Evolutionary conservation across 2,329 filamentous ascomycete genomes (phyloP).

Genomic region (Setomelanomma holmii): DNA sequence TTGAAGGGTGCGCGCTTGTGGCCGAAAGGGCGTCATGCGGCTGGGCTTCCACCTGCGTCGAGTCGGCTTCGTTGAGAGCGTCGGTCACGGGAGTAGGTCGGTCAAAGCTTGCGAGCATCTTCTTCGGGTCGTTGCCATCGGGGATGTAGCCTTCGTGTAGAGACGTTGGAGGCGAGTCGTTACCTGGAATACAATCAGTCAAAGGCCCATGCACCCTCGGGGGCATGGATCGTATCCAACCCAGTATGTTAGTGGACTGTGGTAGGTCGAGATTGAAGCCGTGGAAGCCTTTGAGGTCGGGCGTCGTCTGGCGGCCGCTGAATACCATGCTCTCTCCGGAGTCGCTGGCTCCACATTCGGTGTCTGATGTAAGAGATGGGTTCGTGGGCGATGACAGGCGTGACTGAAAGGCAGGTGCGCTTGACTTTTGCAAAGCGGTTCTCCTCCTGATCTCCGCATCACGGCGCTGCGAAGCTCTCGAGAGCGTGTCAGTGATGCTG

Average conservation of each 20-base stretch:
- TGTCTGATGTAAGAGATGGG: neutral
- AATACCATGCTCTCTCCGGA: neutral
- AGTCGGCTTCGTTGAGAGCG: neutral
- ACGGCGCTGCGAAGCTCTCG: constrained; percentile 19
- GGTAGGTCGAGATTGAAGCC: neutral
- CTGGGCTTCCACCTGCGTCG: neutral
- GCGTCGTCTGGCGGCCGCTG: neutral
- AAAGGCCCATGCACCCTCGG: neutral
- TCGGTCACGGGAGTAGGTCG: neutral
- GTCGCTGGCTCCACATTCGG: neutral
- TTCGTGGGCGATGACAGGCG: neutral
- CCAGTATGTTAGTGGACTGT: neutral
- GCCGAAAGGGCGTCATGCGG: neutral
- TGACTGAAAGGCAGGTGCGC: neutral
- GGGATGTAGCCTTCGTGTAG: neutral
- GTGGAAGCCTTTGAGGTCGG: neutral
- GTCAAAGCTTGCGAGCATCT: neutral
- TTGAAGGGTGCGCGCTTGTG: neutral
- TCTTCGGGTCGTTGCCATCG: neutral
- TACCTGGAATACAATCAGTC: constrained; percentile 1
- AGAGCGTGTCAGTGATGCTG: constrained; percentile 23
- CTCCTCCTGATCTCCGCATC: constrained; percentile 11
- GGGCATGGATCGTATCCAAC: neutral
- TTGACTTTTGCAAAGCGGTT: neutral
- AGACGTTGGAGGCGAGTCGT: neutral